These are phyloP conservation scores for Oidiodendron maius DNA, from an alignment of 495 filamentous ascomycete genomes.

Conservation along the genomic window DNA sequence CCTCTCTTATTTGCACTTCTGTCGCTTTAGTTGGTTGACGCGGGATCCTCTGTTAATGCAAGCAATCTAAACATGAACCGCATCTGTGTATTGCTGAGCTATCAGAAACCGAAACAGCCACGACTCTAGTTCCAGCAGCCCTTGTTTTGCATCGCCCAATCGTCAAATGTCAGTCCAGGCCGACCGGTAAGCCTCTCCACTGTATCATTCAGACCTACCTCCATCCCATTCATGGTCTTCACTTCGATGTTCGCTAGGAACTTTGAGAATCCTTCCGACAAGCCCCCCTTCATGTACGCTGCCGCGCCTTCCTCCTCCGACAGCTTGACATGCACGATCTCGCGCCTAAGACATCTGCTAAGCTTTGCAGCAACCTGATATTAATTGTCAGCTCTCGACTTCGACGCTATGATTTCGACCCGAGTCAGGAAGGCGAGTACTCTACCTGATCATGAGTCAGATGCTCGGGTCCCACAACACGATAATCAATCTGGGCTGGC, in stretches of 20 bases:
- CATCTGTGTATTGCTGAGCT: too few species aligned
- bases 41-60: too few species aligned
- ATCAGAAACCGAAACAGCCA: too few species aligned
- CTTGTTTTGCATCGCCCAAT: conserved; percentile 7
- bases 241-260: conserved; percentile 10
- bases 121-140: not conserved
- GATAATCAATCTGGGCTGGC: conserved; percentile 32
- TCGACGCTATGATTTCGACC: too few species aligned
- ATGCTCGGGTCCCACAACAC: conserved; percentile 38
- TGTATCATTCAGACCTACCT: conserved; percentile 5
- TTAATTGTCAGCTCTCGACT: too few species aligned
- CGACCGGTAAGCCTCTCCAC: conserved; percentile 12
- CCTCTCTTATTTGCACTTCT: too few species aligned
- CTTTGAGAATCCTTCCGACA: conserved; percentile 7
- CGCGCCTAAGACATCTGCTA: conserved; percentile 27
- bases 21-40: too few species aligned
- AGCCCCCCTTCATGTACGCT: conserved; percentile 1
- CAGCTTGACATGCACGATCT: conserved; percentile 36
- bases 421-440: too few species aligned
- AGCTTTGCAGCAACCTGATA: conserved; percentile 35
- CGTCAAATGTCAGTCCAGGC: conserved; percentile 3
- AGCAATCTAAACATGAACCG: too few species aligned
- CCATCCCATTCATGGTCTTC: conserved; percentile 1
- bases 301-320: conserved; percentile 21
- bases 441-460: conserved; percentile 32